Evolutionary conservation across 2,329 filamentous ascomycete genomes (phyloP), one percentile per base, ranked within the genome.

Genomic region (Colletotrichum zoysiae): DNA sequence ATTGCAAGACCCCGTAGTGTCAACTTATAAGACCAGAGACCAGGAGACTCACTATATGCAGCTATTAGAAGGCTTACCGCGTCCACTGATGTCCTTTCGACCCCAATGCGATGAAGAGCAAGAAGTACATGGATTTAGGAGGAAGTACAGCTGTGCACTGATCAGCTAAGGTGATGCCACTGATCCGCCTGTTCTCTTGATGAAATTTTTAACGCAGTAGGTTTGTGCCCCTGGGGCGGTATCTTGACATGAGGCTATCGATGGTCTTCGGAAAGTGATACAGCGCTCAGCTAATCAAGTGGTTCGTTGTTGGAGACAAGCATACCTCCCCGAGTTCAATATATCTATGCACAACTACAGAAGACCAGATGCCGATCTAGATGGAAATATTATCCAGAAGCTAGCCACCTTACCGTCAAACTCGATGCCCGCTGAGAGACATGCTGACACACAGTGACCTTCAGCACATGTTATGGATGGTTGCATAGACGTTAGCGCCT

Each of bases 191-290:
- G 56, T 77, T 6, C 73, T 70, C 33, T 76, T 77, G 38, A 75
- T 77, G 71, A 76, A 1, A n/a, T 76, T 1, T 75, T 77, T 26
- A 75, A 77, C 69, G 75, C 76, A 2, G 76, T 77, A 5, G 76
- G 3, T 73, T 63, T 1, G 53, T 26, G 0, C 71, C 71, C 1
- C 61, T 71, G 12, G 68, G 68, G 6, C 38, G 30, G 0, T 64
- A 71, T 7, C n/a, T 73, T 5, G 62, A 61, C 18, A 16, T 63
- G 1, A 62, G 59, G 12, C 42, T 73, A 23, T 58, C 58, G 3
- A 42, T 23, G 1, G 58, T 33, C 12, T 71, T 66, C 20, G 51
- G 67, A 11, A 63, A 64, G 16, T 63, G 58, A 62, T 62, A 71
- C 2, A 35, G 67, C 26, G 59, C 51, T n/a, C 67, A 71, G 40